A percentile compares a stretch with the other conserved stretches of the same genome.
Conservation (phyloP, 345 rosid species). For the Fremontodendron californicum region DNA sequence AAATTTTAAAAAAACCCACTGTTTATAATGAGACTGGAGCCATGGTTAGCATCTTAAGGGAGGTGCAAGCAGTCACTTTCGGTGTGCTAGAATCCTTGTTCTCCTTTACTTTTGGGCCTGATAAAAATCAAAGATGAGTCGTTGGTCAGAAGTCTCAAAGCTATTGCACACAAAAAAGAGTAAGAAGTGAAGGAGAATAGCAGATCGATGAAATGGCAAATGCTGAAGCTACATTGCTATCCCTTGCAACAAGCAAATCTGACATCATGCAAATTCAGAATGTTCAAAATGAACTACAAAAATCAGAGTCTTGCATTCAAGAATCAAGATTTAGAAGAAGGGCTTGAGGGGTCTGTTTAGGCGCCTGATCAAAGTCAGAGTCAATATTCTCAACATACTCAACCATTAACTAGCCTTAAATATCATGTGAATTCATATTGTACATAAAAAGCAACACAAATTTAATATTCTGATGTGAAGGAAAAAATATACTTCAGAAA, state of each 20-base stretch:
- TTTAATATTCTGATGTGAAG: background rate
- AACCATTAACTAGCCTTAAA: background rate
- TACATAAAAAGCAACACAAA: background rate
- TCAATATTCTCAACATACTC: conserved; percentile 3
- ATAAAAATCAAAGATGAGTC: background rate
- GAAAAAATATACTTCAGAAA: background rate
- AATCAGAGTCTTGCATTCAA: conserved; percentile 35
- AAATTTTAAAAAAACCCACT: background rate
- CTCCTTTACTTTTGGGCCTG: background rate
- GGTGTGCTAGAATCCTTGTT: conserved; percentile 11
- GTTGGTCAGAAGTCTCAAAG: conserved; percentile 18
- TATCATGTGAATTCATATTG: background rate
- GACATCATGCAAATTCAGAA: conserved; percentile 1
- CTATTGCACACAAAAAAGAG: conserved; percentile 12
- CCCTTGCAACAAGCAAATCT: background rate
- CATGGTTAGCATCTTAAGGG: background rate
- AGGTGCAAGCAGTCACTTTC: conserved; percentile 13
- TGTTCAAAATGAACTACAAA: conserved; percentile 22
- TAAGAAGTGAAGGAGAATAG: background rate
- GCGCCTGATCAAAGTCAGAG: conserved; percentile 31
- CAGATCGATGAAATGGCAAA: conserved; percentile 26
- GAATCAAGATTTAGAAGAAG: conserved; percentile 51
- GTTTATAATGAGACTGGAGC: background rate
- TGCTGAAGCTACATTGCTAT: conserved; percentile 29
- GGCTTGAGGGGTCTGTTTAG: conserved; percentile 34